These are phyloP conservation scores for Omphalotus guepiniiformis DNA, from an alignment of 768 basidiomycete species.

Conservation along the genomic window DNA sequence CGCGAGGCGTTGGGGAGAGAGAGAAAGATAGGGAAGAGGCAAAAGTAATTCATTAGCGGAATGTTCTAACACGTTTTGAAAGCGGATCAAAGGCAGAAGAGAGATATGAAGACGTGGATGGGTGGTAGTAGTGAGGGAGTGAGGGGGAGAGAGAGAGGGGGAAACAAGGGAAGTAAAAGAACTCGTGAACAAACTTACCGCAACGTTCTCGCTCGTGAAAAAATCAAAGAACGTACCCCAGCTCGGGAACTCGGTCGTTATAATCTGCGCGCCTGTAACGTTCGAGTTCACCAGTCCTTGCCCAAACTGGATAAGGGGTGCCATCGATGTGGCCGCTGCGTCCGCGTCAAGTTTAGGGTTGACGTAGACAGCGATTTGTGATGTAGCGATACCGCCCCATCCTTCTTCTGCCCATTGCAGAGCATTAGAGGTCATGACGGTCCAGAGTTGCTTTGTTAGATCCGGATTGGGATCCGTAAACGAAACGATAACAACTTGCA, in stretches of 20 bases:
- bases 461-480: conserved; percentile 14
- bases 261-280: conserved; percentile 19
- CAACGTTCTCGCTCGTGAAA: conserved; percentile 33
- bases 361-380: conserved; percentile 32
- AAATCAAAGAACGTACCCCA: conserved; percentile 36
- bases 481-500: conserved; percentile 18
- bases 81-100: neutral
- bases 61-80: neutral
- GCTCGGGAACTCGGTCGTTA: conserved; percentile 37
- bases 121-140: too few species aligned
- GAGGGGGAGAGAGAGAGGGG: too few species aligned
- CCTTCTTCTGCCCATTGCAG: conserved; percentile 24
- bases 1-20: too few species aligned
- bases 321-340: conserved; percentile 37
- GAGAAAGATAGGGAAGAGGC: too few species aligned
- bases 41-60: neutral
- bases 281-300: neutral
- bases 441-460: conserved; percentile 19
- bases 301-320: conserved; percentile 35
- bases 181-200: conserved; percentile 22
- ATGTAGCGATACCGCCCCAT: conserved; percentile 16
- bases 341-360: conserved; percentile 36
- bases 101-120: neutral
- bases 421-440: conserved; percentile 18
- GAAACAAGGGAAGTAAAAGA: conserved; percentile 9